A percentile compares a stretch with the other conserved stretches of the same genome.
phyloP scores from a whole-genome alignment of 2,329 filamentous ascomycete genomes.

The Paecilomyces niveus region DNA sequence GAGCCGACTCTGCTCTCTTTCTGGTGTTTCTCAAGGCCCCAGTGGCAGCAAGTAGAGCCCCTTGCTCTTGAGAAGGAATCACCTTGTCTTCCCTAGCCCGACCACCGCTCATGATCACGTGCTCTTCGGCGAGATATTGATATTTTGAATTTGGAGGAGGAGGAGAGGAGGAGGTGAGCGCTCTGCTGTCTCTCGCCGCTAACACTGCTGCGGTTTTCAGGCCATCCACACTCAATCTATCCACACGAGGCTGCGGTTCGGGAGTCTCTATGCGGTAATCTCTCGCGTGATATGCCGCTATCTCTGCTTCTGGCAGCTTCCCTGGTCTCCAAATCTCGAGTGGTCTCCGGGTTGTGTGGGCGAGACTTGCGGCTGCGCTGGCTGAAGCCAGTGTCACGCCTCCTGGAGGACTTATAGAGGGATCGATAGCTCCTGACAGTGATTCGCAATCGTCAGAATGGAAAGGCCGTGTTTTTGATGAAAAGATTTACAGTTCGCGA shows the following conservation, averaged over 20 bases:
- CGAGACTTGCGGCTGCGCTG: conserved; percentile 65
- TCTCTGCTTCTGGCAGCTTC: conserved; percentile 52
- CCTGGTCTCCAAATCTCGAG: conserved; percentile 61
- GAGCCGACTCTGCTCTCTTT: conserved; percentile 59
- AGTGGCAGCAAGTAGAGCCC: conserved; percentile 67
- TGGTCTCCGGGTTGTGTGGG: conserved; percentile 59
- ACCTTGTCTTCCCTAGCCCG: conserved; percentile 29
- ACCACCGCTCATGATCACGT: conserved; percentile 44
- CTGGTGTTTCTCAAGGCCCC: conserved; percentile 62
- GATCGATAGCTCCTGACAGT: neutral
- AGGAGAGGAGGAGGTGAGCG: conserved; percentile 2
- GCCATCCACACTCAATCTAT: conserved; percentile 57
- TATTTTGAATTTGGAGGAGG: conserved; percentile 5
- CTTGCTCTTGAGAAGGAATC: conserved; percentile 49
- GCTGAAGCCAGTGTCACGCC: conserved; percentile 53
- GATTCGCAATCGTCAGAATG: neutral
- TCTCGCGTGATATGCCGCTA: conserved; percentile 52
- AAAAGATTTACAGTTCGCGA: neutral
- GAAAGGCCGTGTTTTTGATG: neutral
- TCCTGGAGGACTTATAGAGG: conserved; percentile 41
- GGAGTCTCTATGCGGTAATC: conserved; percentile 43
- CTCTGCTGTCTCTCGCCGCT: conserved; percentile 38
- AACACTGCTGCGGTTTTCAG: conserved; percentile 67
- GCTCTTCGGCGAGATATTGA: conserved; percentile 49
- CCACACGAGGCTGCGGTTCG: conserved; percentile 20